phyloP scores from a whole-genome alignment of 345 rosid genomes.

The Melaleuca alternifolia region DNA sequence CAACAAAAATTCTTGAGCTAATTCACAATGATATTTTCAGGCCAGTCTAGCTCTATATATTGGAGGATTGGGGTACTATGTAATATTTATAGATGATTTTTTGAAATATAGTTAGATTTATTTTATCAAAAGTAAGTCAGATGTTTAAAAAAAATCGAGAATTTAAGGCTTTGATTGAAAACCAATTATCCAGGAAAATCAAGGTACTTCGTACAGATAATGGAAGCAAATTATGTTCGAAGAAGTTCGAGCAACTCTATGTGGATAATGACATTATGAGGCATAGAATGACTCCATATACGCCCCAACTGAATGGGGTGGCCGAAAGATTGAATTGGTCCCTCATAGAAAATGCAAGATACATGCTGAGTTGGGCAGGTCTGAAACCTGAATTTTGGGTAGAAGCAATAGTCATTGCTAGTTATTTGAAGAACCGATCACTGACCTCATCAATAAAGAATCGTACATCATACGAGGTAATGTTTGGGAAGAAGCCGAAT shows the following conservation, averaged over 20 bases:
- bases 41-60: not conserved
- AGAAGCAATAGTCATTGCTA: not conserved
- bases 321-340: not conserved
- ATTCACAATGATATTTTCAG: not conserved
- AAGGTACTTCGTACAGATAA: not conserved
- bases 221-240: not conserved
- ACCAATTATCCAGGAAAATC: not conserved
- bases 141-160: not conserved
- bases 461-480: not conserved
- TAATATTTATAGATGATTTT: not conserved
- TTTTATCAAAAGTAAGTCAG: too few relatives aligned
- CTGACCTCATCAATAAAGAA: not conserved
- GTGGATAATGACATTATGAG: not conserved
- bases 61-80: not conserved
- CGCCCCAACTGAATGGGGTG: not conserved
- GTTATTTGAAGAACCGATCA: not conserved
- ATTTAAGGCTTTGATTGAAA: not conserved
- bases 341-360: not conserved
- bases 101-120: not conserved
- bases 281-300: not conserved
- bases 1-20: not conserved
- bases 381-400: not conserved
- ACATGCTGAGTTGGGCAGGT: not conserved
- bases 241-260: not conserved
- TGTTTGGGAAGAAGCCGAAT: not conserved